Base-by-base conservation (phyloP, 2,329 filamentous ascomycete species). In the Alternaria gaisen region DNA sequence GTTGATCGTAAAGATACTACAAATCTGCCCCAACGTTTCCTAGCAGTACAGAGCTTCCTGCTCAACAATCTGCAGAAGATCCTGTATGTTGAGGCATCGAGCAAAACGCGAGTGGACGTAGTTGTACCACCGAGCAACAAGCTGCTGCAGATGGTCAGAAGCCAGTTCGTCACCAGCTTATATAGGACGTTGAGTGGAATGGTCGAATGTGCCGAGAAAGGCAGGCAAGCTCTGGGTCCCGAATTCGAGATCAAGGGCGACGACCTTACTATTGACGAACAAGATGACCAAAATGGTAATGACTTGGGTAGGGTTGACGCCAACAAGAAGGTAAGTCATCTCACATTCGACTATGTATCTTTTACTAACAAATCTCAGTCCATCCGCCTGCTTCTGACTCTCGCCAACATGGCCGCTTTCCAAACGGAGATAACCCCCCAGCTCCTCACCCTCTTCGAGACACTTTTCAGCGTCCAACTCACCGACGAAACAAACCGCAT, bases 101-200 rank as follows among this genome's bases (percentile, higher is more conserved):
- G 85, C 44, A 93, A 92, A 77, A 85, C 90, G 9, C 86, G 89
- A 5, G 87, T 92, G 12, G 90, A 95, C 72, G 93, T 99, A 65
- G 89, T 98, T 58, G 86, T 91, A 24, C 90, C 94, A 18, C 96
- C 95, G 5, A 90, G 93, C 36, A 85, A 90, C 8, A 99, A 98
- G 78, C 82, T 97, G 43, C 83, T 98, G 43, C 92, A 97, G 77
- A 93, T 94, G 87, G 93, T 98, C 16, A 88, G 94, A 66, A 91
- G 89, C 66, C 93, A 97, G 74, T 99, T 99, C 73, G 93, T 97
- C 16, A 93, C 91, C 7, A 97, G 94, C 59, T 82, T 99, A 43
- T 98, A 98, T 80, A 97, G 97, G 77, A 93, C 93, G 7, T 82
- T 99, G 38, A 96, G 92, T 71, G 95, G 94, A 22, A 94, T 99